Evolutionary conservation across 192 early-diverging fungal genomes (phyloP).

Genomic region (Mortierella hygrophila): DNA sequence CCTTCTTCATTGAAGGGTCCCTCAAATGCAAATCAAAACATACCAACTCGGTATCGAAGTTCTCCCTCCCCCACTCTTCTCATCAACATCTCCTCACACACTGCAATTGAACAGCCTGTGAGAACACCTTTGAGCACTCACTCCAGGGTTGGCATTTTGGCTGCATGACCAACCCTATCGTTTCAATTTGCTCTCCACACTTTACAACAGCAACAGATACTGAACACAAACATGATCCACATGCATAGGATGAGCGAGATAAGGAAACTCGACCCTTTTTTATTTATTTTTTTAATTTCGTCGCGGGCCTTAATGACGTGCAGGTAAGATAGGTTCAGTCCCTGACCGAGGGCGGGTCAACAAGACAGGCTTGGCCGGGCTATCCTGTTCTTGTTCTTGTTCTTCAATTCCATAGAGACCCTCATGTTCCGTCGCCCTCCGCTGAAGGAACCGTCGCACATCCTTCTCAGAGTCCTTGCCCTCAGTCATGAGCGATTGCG

Average conservation of each 20-base stretch:
- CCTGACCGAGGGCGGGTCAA: not conserved
- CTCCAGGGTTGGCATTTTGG: too few relatives aligned
- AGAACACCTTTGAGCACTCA: too few relatives aligned
- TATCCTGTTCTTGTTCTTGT: not conserved
- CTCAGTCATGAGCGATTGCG: constrained; percentile 25
- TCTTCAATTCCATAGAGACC: not conserved
- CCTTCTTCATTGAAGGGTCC: not conserved
- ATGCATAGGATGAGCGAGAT: not conserved
- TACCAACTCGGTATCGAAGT: not conserved
- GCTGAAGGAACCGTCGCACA: constrained; percentile 18
- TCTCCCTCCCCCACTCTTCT: not conserved
- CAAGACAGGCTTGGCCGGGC: not conserved
- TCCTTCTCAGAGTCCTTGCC: constrained; percentile 33
- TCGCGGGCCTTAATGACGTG: not conserved
- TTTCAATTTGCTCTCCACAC: too few relatives aligned
- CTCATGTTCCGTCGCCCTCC: not conserved
- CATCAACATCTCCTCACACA: not conserved
- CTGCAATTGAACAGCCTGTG: too few relatives aligned
- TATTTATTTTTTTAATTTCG: not conserved
- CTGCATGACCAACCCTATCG: not conserved
- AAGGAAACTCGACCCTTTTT: not conserved
- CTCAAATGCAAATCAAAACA: not conserved
- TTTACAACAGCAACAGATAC: not conserved
- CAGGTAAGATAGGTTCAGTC: not conserved
- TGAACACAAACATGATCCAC: not conserved